These are phyloP conservation scores for Acephala macrosclerotiorum DNA, from an alignment of 2,329 filamentous ascomycete genomes.

Conservation along the genomic window DNA sequence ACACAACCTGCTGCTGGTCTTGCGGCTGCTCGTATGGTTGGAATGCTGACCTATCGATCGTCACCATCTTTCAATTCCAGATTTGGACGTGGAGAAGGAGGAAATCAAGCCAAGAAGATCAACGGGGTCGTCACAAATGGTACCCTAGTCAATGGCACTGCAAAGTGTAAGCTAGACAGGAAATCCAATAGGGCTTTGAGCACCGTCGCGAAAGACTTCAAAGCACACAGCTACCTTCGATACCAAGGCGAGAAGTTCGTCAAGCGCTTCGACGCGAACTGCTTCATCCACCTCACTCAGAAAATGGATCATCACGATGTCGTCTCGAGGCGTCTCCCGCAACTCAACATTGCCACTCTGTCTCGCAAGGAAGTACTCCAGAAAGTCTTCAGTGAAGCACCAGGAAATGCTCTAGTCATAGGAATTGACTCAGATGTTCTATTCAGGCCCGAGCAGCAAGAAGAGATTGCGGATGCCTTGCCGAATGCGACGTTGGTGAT, in stretches of 20 bases:
- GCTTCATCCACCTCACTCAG: constrained; percentile 97
- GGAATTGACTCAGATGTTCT: constrained; percentile 3
- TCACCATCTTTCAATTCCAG: constrained; percentile 1
- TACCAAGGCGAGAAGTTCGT: constrained; percentile 98
- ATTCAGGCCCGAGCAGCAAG: constrained; percentile 2
- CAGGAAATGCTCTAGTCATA: background rate
- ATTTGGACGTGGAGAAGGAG: constrained; percentile 7
- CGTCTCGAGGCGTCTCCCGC: constrained; percentile 50
- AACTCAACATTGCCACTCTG: background rate
- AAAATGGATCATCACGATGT: constrained; percentile 98
- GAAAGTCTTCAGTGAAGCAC: background rate
- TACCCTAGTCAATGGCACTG: constrained; percentile 40
- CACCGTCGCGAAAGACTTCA: constrained; percentile 83
- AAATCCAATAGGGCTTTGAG: background rate
- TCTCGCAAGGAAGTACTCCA: background rate
- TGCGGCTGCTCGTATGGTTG: constrained; percentile 3
- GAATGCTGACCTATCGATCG: background rate
- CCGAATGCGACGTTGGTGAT: background rate
- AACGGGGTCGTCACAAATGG: constrained; percentile 50
- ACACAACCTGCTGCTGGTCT: constrained; percentile 4
- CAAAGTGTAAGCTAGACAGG: constrained; percentile 45
- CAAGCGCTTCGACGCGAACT: constrained; percentile 96
- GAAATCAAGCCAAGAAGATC: background rate
- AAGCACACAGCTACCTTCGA: constrained; percentile 94
- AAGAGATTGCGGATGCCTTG: constrained; percentile 1